Evolutionary conservation across 371 early-diverging fungal species (phyloP), one percentile per base, ranked within the genome.

Genomic region (Fennellomyces sp.): DNA sequence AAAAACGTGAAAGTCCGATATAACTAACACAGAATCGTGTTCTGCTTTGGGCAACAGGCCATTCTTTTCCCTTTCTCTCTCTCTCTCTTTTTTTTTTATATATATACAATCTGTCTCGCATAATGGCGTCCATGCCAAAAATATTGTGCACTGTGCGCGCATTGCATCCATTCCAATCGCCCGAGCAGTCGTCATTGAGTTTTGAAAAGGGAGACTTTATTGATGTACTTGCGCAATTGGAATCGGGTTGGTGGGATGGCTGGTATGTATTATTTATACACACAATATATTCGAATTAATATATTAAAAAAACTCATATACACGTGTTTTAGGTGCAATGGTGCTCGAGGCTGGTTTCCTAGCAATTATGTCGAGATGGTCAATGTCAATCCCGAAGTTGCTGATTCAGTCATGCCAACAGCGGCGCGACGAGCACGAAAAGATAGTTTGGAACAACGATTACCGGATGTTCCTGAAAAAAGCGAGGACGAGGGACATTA

Each of bases 191-290:
- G 31, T 83, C 88, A n/a, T 78, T 96, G 54, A 76, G 82, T 26
- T 94, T 96, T 63, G 66, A 82, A 25, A 78, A 83, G 58, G 93
- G 90, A 54, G 94, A 94, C 62, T 72, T 85, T 26, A 89, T 95
- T 63, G 86, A 92, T 66, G 95, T 96, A 5, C 78, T 91, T 27
- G 76, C 88, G 2, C 87, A 88, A 61, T 88, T 93, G 55, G 88
- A 90, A 58, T 87, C 92, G 2, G 96, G 96, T 6, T 96, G 96
- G 96, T 96, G 96, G 96, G 90, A 94, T 71, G 93, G 92, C 27
- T 72, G 79, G 79, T 87, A 68, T 45, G 45, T 45, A 21, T 19
- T 41, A 6, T 17, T 41, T 6, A 6, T n/a, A 0, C 8, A n/a
- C n/a, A n/a, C n/a, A n/a, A n/a, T n/a, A n/a, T n/a, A n/a, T n/a